Evolutionary conservation across 441 rosid species (phyloP), one percentile per base, ranked within the genome.

Genomic region (Manihot esculenta): DNA sequence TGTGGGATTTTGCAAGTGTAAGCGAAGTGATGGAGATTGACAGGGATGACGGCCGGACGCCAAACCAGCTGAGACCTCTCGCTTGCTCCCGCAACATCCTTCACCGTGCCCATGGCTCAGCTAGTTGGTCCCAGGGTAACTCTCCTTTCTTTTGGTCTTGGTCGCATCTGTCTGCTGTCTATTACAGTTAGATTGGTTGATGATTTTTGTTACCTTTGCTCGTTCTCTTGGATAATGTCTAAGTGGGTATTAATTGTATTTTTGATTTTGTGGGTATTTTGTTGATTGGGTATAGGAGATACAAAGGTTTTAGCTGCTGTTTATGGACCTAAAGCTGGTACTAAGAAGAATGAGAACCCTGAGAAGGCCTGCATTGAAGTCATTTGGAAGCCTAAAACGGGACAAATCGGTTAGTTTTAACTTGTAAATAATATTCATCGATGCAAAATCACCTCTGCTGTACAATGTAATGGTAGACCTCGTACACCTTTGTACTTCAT

Each of bases 31-130:
- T 89, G 97, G 94, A 84, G 79, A 77, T 79, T 0, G 89, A 90
- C 6, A 82, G 99, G 75, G 89, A 80, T 47, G 94, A 90, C 61
- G 94, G 97, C 0, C 90, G 97, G 49, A 79, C 79, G 5, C 84
- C 83, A 18, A 88, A 86, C 80, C 98, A 90, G 33, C 74, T 92
- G 75, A 85, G 98, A 76, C 97, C 92, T 1, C 85, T 92, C 18
- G 80, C 92, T 61, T 90, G 94, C 80, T 82, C 94, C 20, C 91
- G 90, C 64, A 86, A 81, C 77, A 77, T 86, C 67, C 98, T 90
- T 49, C 87, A 90, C 77, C 96, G 97, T 45, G 93, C 99, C 59
- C 97, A 94, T 80, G 99, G 99, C 67, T 92, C 99, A 21, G 97
- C 98, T 38, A 89, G 89, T 75, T 94, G 98, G 98, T 83, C 88